phyloP scores from a whole-genome alignment of 1,284 basidiomycete species.

The Retiboletus flavoniger region DNA sequence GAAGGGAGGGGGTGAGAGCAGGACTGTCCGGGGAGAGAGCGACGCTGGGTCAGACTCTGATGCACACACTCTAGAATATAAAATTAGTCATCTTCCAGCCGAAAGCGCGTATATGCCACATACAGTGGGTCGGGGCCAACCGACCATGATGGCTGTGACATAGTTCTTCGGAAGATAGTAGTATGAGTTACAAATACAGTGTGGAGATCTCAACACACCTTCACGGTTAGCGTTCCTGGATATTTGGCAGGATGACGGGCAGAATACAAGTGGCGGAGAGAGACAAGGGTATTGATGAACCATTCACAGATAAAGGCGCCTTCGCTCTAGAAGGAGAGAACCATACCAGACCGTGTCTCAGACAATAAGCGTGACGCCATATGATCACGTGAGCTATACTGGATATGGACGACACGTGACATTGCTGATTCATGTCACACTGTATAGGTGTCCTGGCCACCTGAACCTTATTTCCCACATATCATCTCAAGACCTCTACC shows the following conservation, averaged over 20 bases:
- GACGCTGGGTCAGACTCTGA: constrained; percentile 32
- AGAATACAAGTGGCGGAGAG: background rate
- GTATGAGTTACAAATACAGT: constrained; percentile 7
- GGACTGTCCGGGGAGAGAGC: constrained; percentile 28
- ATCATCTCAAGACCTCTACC: constrained; percentile 21
- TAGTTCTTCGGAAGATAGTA: constrained; percentile 9
- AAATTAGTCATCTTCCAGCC: background rate
- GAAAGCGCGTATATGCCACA: constrained; percentile 7
- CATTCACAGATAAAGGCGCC: constrained; percentile 20
- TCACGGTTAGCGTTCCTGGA: background rate
- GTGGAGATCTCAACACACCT: constrained; percentile 6
- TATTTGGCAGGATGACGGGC: background rate
- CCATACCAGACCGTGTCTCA: constrained; percentile 1
- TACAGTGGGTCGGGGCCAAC: constrained; percentile 16
- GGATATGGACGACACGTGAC: constrained; percentile 16
- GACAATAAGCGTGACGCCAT: constrained; percentile 15
- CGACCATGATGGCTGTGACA: constrained; percentile 29
- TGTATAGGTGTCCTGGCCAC: constrained; percentile 36
- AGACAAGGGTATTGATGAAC: constrained; percentile 1
- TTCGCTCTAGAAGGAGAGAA: constrained; percentile 3
- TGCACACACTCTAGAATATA: constrained; percentile 5
- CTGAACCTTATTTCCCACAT: constrained; percentile 30
- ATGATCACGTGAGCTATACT: constrained; percentile 17
- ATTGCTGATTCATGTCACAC: constrained; percentile 31
- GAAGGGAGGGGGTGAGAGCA: constrained; percentile 26